Evolutionary conservation across 2,329 filamentous ascomycete genomes (phyloP).

Genomic region (Paecilomyces formosus): DNA sequence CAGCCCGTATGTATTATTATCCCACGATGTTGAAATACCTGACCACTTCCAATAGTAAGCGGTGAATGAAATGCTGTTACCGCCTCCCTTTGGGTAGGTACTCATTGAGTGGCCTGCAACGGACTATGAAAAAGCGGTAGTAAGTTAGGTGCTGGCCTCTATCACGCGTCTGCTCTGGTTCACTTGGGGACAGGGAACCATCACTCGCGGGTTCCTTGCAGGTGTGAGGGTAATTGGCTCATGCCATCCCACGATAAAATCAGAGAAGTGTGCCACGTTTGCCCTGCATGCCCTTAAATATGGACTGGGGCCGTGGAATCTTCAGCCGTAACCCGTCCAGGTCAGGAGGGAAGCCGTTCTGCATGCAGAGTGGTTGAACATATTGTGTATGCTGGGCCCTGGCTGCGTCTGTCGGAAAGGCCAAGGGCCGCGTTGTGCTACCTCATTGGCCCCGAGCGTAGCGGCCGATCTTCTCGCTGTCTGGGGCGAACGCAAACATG

Average conservation of each 20-base stretch:
- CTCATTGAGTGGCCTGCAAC: not conserved
- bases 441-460: not conserved
- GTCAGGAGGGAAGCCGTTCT: not conserved
- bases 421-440: not conserved
- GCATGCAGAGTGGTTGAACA: not conserved
- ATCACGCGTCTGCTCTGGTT: not conserved
- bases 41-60: not conserved
- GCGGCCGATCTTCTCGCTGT: not conserved
- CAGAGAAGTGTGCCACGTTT: conserved; percentile 2
- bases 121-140: not conserved
- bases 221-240: conserved; percentile 2
- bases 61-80: not conserved
- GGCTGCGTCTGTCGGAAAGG: not conserved
- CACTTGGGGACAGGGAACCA: not conserved
- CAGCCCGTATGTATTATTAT: not conserved
- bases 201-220: conserved; percentile 5
- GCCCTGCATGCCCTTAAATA: not conserved
- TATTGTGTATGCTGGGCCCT: not conserved
- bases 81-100: not conserved
- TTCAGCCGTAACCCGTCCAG: conserved; percentile 2
- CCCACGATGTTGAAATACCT: not conserved
- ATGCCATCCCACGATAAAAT: conserved; percentile 3
- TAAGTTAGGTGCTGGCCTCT: not conserved
- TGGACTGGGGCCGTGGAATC: not conserved
- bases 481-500: not conserved